Evolutionary conservation across 768 basidiomycete genomes (phyloP).

Genomic region (Solioccasus polychromus): DNA sequence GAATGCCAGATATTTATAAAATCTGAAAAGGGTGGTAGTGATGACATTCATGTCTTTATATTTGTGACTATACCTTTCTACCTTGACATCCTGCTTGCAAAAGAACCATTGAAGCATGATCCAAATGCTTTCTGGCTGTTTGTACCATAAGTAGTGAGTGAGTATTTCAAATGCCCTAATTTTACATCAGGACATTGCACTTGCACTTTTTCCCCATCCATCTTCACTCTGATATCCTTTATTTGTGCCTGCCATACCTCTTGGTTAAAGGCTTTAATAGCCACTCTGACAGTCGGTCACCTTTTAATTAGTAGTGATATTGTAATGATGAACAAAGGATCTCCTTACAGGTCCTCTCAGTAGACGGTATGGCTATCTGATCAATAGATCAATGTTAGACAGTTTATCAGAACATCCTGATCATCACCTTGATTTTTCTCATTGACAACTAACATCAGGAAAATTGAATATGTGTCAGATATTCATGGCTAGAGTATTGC

Average conservation of each 20-base stretch:
- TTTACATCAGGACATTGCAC: too few relatives aligned
- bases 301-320: not conserved
- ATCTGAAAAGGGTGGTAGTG: not conserved
- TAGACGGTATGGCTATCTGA: not conserved
- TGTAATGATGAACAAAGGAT: too few relatives aligned
- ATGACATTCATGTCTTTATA: not conserved
- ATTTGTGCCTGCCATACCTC: slow-evolving; percentile 1
- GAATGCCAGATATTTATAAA: not conserved
- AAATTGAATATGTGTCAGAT: not conserved
- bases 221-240: not conserved
- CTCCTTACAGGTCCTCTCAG: not conserved
- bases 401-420: too few relatives aligned
- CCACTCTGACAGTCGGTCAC: not conserved
- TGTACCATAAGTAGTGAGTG: too few relatives aligned
- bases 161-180: too few relatives aligned
- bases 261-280: not conserved
- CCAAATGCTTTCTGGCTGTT: not conserved
- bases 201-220: not conserved
- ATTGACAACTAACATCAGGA: not conserved
- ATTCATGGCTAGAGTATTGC: too few relatives aligned
- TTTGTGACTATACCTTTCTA: not conserved
- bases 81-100: not conserved
- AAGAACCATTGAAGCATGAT: slow-evolving; percentile 4
- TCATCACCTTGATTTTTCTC: not conserved
- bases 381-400: too few relatives aligned